Conservation (phyloP, 75 land plant genomes). For the Adiantum capillusveneris region DNA sequence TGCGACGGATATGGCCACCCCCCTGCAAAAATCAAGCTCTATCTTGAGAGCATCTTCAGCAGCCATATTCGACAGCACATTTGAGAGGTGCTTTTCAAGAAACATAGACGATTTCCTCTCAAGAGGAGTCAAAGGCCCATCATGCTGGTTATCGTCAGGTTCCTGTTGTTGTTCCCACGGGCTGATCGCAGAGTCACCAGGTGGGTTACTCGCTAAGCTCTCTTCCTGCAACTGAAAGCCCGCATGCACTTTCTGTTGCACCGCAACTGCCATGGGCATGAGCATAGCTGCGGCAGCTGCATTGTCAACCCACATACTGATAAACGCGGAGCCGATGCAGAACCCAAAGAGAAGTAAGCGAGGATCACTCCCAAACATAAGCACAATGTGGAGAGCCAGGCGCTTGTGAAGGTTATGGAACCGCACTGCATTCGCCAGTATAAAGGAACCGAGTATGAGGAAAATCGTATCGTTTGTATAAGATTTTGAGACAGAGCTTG, state of each 20-base stretch:
- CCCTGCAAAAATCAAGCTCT: conserved; percentile 13
- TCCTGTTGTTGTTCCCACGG: not conserved
- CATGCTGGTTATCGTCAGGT: conserved; percentile 3
- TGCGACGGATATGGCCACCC: conserved; percentile 17
- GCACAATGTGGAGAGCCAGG: conserved; percentile 65
- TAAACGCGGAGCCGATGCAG: conserved; percentile 69
- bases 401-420: conserved; percentile 65
- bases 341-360: conserved; percentile 67
- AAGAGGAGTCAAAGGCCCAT: conserved; percentile 44
- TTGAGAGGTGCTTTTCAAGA: not conserved
- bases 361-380: conserved; percentile 74
- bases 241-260: conserved; percentile 45
- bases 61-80: not conserved
- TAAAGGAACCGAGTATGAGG: conserved; percentile 86
- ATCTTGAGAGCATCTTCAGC: conserved; percentile 4
- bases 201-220: no score
- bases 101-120: not conserved
- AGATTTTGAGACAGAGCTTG: conserved; percentile 62
- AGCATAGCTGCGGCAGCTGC: conserved; percentile 78
- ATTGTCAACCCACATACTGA: conserved; percentile 98
- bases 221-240: not conserved
- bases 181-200: no score
- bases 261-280: conserved; percentile 87
- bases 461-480: conserved; percentile 79
- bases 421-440: conserved; percentile 78